These are phyloP conservation scores for Chalaropsis thielavioides DNA, from an alignment of 2,329 filamentous ascomycete genomes.

Conservation along the genomic window DNA sequence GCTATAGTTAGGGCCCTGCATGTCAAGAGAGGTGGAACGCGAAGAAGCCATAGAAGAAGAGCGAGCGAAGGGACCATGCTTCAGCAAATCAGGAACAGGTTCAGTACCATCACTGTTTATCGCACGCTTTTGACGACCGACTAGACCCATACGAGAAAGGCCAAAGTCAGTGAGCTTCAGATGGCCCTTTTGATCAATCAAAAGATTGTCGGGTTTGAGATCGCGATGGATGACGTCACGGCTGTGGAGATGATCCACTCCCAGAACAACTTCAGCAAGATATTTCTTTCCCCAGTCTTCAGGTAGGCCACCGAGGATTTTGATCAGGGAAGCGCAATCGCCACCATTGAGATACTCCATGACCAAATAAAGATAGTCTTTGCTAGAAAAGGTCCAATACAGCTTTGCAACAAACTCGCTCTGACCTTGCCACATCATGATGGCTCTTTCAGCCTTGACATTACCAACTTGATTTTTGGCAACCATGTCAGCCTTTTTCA, in stretches of 20 bases:
- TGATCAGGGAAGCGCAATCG: constrained; percentile 92
- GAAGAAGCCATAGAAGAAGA: constrained; percentile 79
- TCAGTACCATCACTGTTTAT: constrained; percentile 64
- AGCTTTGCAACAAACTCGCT: constrained; percentile 98
- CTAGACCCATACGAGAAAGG: constrained; percentile 88
- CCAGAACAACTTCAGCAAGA: constrained; percentile 87
- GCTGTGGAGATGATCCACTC: constrained; percentile 88
- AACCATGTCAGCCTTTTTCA: constrained; percentile 99
- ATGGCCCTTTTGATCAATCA: constrained; percentile 94
- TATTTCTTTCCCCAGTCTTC: constrained; percentile 99
- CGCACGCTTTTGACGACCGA: constrained; percentile 89
- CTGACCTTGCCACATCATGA: constrained; percentile 99
- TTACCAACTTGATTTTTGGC: constrained; percentile 99
- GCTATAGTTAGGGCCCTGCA: constrained; percentile 26
- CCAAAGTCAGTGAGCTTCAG: constrained; percentile 96
- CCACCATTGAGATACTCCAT: constrained; percentile 99
- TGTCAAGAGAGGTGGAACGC: constrained; percentile 82
- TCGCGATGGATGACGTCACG: constrained; percentile 94
- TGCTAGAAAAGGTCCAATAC: constrained; percentile 99
- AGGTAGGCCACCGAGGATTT: constrained; percentile 75
- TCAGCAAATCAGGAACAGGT: constrained; percentile 80
- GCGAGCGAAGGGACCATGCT: constrained; percentile 78
- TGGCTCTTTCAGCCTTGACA: constrained; percentile 93
- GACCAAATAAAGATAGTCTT: constrained; percentile 94
- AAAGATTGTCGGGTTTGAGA: constrained; percentile 87